A percentile compares a stretch with the other conserved stretches of the same genome.
These are phyloP conservation scores for Tetradesmus obliquus DNA, from an alignment of 139 green algal species.

Conservation along the genomic window DNA sequence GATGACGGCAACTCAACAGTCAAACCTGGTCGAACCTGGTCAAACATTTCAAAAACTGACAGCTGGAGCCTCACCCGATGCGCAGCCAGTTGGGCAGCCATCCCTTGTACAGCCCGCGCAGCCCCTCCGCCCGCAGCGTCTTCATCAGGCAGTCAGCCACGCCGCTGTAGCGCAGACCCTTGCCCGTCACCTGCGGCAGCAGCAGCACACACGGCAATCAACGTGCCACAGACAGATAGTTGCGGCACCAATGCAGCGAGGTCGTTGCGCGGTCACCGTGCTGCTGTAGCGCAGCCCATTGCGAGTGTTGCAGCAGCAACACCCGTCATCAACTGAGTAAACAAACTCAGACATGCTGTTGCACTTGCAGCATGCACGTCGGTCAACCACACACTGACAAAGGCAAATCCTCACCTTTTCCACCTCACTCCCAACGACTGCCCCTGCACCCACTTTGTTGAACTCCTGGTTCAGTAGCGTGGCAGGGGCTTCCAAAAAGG, in stretches of 20 bases:
- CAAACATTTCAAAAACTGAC: not conserved
- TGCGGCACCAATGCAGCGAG: not conserved
- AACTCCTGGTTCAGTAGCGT: too few relatives aligned
- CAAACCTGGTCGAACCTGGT: too few relatives aligned
- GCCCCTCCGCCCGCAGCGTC: conserved; percentile 16
- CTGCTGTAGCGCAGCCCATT: not conserved
- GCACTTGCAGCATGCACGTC: too few relatives aligned
- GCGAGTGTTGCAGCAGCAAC: too few relatives aligned
- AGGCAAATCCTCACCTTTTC: too few relatives aligned
- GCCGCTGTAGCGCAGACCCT: conserved; percentile 25
- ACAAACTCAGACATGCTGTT: too few relatives aligned
- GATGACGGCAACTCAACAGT: too few relatives aligned
- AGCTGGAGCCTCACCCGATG: conserved; percentile 20
- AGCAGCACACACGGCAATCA: not conserved
- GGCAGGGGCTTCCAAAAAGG: too few relatives aligned
- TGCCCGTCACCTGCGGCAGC: conserved; percentile 29
- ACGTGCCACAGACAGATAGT: not conserved
- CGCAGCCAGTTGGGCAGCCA: conserved; percentile 43
- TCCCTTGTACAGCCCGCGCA: conserved; percentile 40
- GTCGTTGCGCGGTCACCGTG: not conserved
- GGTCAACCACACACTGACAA: too few relatives aligned
- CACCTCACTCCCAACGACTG: too few relatives aligned
- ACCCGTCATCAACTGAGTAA: too few relatives aligned
- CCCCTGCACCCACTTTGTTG: too few relatives aligned
- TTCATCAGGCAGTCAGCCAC: conserved; percentile 26